phyloP scores from a whole-genome alignment of 2,329 filamentous ascomycete genomes.

The Aspergillus clavatus region DNA sequence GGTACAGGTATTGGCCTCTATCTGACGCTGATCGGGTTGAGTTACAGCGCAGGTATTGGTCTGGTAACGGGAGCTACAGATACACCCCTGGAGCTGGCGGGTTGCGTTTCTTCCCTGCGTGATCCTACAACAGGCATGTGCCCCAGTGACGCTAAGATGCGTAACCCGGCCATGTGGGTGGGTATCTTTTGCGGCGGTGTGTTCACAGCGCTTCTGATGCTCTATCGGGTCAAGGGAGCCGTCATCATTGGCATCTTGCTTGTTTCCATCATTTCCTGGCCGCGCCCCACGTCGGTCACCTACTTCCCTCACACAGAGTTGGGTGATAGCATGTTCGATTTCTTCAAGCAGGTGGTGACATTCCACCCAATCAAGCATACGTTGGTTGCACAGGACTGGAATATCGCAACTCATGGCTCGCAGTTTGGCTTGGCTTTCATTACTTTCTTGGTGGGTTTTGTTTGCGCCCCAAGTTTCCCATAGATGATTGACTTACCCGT shows the following conservation, averaged over 20 bases:
- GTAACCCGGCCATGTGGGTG: constrained; percentile 77
- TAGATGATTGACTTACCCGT: background rate
- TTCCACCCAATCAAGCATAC: constrained; percentile 72
- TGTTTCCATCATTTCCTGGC: constrained; percentile 86
- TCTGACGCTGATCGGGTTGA: constrained; percentile 59
- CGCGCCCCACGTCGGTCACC: constrained; percentile 67
- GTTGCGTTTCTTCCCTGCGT: constrained; percentile 56
- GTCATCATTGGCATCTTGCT: constrained; percentile 79
- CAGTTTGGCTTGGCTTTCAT: constrained; percentile 80
- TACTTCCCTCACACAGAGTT: constrained; percentile 70
- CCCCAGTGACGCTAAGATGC: constrained; percentile 66
- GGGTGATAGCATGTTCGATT: constrained; percentile 70
- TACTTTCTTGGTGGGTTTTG: constrained; percentile 61
- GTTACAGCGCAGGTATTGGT: constrained; percentile 78
- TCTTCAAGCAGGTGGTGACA: constrained; percentile 81
- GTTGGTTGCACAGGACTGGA: constrained; percentile 69
- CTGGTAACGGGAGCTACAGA: constrained; percentile 63
- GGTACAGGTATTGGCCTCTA: constrained; percentile 83
- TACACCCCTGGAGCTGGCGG: constrained; percentile 70
- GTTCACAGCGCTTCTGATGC: constrained; percentile 72
- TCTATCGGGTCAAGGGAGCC: constrained; percentile 82
- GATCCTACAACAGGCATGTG: constrained; percentile 51
- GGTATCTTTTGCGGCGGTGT: constrained; percentile 83
- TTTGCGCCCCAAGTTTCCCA: background rate
- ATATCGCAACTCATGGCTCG: constrained; percentile 61